Base-by-base conservation (phyloP, 2,329 filamentous ascomycete genomes). In the Fusarium haematococcum region DNA sequence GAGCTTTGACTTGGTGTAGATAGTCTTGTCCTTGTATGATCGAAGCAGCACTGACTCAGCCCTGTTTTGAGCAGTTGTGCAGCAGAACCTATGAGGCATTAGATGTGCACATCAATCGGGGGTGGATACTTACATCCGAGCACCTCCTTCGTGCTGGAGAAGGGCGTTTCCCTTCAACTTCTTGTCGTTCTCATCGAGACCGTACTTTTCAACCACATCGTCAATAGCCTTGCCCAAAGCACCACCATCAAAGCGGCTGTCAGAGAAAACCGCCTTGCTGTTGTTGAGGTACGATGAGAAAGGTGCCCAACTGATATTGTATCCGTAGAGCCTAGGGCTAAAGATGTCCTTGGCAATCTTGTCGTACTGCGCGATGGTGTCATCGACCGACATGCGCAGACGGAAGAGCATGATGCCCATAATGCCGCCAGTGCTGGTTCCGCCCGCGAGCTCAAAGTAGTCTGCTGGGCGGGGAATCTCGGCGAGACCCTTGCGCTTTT, bases 331-430 rank as follows among this genome's bases (percentile, higher is more conserved):
- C 39, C 67, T 73, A 0, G 74, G 74, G n/a, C 71, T 76, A 2
- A 76, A 76, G 6, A 76, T 66, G 1, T 58, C 37, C 35, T 71
- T 61, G 5, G 74, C 71, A 4, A 76, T 72, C 14, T 67, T 67
- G 39, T 78, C 70, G 20, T 77, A 77, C 18, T 74, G 62, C 1
- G 43, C 18, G 9, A 77, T 77, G 1, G 75, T 65, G 5, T 77
- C 64, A 0, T 72, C 33, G 0, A 71, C 75, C 0, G 62, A 72
- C 75, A 77, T 77, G 13, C 70, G 75, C 9, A 77, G 63, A 1
- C 75, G 67, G 11, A 77, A 77, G 9, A 77, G 69, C 75, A 58
- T 73, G 2, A 73, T 73, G 0, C 70, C 70, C 61, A 73, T 73
- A 5, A 73, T 73, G 71, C 73, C 73, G 0, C 74, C 74, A 0